A percentile compares a stretch with the other conserved stretches of the same genome.
These are phyloP conservation scores for Solanum boliviense DNA, from an alignment of 257 asterid genomes.

Conservation along the genomic window DNA sequence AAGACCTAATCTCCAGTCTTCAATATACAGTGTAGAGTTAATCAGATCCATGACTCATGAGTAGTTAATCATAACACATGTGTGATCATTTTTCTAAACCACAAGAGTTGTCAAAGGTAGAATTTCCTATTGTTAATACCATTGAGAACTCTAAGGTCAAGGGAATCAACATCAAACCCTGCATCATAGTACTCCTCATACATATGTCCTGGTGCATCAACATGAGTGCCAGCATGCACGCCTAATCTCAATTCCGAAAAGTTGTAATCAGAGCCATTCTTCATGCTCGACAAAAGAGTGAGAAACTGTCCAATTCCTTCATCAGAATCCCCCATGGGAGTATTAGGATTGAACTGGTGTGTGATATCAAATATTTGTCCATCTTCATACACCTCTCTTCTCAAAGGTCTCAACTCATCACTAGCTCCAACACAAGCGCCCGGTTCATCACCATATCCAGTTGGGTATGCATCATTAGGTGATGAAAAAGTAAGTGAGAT, in stretches of 20 bases:
- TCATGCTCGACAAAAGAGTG: constrained; percentile 50
- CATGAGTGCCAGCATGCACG: constrained; percentile 80
- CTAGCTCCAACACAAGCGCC: constrained; percentile 17
- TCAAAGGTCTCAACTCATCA: constrained; percentile 16
- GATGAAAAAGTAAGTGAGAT: constrained; percentile 9
- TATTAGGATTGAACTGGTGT: constrained; percentile 43
- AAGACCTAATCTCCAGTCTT: not conserved
- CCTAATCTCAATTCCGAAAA: constrained; percentile 56
- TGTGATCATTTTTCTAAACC: not conserved
- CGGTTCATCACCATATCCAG: constrained; percentile 30
- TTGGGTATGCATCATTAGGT: constrained; percentile 36
- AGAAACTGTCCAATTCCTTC: constrained; percentile 52
- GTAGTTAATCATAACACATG: not conserved
- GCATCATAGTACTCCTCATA: constrained; percentile 48
- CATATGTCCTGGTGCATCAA: constrained; percentile 86
- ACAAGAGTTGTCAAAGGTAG: not conserved
- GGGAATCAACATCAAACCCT: constrained; percentile 71
- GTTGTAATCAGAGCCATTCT: constrained; percentile 76
- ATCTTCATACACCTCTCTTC: constrained; percentile 32
- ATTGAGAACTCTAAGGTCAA: constrained; percentile 65
- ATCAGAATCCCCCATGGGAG: constrained; percentile 39
- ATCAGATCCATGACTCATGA: not conserved
- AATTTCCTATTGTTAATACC: constrained; percentile 19
- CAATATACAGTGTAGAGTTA: not conserved
- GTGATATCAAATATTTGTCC: constrained; percentile 66